Evolutionary conservation across 2,329 filamentous ascomycete species (phyloP), one percentile per base, ranked within the genome.

Genomic region (Xenoacremonium recifei): DNA sequence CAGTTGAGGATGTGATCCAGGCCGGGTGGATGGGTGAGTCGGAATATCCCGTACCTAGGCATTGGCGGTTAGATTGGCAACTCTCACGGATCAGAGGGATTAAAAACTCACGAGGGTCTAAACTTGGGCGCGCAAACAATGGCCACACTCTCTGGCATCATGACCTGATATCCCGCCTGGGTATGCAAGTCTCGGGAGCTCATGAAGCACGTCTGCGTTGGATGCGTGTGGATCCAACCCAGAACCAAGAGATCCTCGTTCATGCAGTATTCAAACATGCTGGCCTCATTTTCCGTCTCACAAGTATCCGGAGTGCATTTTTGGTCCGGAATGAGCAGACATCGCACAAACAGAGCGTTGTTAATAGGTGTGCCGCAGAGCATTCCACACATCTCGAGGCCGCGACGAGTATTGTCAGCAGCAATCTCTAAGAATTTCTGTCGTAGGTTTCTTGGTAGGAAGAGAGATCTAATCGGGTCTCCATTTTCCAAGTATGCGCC

Each of bases 181-280:
- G 95, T 99, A 61, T 99, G 93, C 52, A 97, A 63, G 61, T 99
- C 93, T 37, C 92, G 76, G 36, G 87, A 93, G 62, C 89, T 96
- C 88, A 99, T 95, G 64, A 99, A 99, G 66, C 93, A 99, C 0
- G 89, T 95, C 68, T 99, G 93, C 0, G 86, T 89, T 0, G 93
- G 93, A 63, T 99, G 93, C 0, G 93, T 99, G 62, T 99, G 93
- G 47, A 99, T 99, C 93, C 93, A 99, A 29, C 92, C 92, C 5
- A 96, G 76, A 39, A 95, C 82, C 64, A 96, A 80, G 25, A 97
- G 68, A 47, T 95, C 87, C 58, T 95, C 81, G 5, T 75, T 76
- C 55, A 93, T 87, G 60, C 91, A 95, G 63, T 92, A 96, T 42
- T 96, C 89, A 54, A 96, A 91, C 20, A 96, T 76, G 1, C 82